Conservation (phyloP, 768 basidiomycete genomes). For the Tulasnella sp. region DNA sequence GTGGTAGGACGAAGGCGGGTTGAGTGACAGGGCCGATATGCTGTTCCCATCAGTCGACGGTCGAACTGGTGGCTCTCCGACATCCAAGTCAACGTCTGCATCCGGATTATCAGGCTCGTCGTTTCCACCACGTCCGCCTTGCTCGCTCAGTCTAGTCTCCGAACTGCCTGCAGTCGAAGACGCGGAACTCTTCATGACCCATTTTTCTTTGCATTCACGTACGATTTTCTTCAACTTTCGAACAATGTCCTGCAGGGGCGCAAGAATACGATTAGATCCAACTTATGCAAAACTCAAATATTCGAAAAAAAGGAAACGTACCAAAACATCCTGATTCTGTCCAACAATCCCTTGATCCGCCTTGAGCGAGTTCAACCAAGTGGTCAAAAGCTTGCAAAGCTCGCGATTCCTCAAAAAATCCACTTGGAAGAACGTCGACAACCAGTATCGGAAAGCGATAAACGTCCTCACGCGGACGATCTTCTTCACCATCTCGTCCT, state of each 20-base stretch:
- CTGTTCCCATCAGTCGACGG: neutral
- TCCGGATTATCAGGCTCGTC: constrained; percentile 8
- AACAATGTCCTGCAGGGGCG: constrained; percentile 55
- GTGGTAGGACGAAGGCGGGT: neutral
- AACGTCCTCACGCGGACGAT: constrained; percentile 85
- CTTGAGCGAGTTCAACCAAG: constrained; percentile 73
- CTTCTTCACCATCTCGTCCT: constrained; percentile 63
- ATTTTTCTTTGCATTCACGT: constrained; percentile 56
- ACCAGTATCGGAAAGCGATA: constrained; percentile 83
- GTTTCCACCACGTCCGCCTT: neutral
- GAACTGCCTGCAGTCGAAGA: constrained; percentile 11
- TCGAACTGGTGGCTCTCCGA: neutral
- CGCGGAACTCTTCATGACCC: constrained; percentile 2
- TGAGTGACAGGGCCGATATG: neutral
- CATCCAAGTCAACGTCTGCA: constrained; percentile 19
- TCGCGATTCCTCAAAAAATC: constrained; percentile 81
- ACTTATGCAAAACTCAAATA: neutral
- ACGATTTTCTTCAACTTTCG: constrained; percentile 75
- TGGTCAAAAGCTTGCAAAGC: constrained; percentile 59
- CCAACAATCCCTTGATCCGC: constrained; percentile 56
- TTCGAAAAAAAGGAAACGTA: constrained; percentile 31
- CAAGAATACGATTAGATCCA: neutral
- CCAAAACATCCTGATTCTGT: constrained; percentile 60
- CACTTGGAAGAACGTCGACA: constrained; percentile 80
- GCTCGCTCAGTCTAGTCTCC: neutral